These are phyloP conservation scores for Alopecurus myosuroides DNA, from an alignment of 176 grass and related monocot species.

Conservation along the genomic window DNA sequence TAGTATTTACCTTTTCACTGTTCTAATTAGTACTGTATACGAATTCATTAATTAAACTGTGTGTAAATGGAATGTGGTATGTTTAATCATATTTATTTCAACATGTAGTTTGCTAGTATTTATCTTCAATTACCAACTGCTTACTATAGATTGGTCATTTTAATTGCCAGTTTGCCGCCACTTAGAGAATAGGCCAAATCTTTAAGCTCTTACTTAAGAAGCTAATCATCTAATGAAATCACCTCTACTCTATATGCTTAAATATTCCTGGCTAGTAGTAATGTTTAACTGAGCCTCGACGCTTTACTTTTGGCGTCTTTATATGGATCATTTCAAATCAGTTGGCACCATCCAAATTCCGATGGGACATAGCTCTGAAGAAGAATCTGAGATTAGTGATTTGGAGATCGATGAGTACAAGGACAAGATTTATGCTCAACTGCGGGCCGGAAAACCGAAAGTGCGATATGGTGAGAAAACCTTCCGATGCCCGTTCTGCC, in stretches of 20 bases:
- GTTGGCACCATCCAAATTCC: background rate
- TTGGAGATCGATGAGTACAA: constrained; percentile 54
- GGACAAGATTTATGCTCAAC: constrained; percentile 23
- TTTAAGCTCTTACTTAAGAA: background rate
- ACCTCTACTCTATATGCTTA: background rate
- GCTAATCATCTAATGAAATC: background rate
- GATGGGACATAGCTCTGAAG: constrained; percentile 49
- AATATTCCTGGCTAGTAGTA: background rate
- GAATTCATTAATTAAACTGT: background rate
- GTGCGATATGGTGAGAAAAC: constrained; percentile 35
- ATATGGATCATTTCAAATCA: background rate
- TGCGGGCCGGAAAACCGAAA: constrained; percentile 31
- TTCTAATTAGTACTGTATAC: background rate
- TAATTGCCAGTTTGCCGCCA: background rate
- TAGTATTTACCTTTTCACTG: too few relatives aligned
- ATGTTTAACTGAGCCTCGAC: background rate
- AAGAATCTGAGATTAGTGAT: constrained; percentile 64
- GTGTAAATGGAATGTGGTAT: background rate
- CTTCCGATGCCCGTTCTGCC: constrained; percentile 72
- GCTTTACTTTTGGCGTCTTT: background rate
- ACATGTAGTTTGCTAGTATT: background rate
- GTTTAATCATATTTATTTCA: background rate
- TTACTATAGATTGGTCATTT: background rate
- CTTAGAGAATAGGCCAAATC: background rate
- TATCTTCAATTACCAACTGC: background rate